phyloP scores from a whole-genome alignment of 2,329 filamentous ascomycete genomes.

The Fusarium sp. region DNA sequence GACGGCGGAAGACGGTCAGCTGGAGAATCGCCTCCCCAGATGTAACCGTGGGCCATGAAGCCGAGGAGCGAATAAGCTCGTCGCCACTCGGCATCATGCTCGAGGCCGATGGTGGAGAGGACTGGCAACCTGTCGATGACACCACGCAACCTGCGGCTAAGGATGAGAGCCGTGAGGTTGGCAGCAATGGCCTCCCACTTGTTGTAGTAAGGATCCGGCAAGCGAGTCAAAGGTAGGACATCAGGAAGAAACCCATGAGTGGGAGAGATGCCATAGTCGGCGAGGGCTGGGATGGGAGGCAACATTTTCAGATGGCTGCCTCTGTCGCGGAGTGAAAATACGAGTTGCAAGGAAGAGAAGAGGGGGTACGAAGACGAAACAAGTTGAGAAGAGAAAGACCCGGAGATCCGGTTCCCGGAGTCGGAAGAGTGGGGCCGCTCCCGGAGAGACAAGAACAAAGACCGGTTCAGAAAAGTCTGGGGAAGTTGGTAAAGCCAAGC shows the following conservation, averaged over 20 bases:
- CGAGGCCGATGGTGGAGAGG: slow-evolving; percentile 83
- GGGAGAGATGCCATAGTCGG: slow-evolving; percentile 84
- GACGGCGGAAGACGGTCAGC: slow-evolving; percentile 82
- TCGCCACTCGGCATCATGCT: slow-evolving; percentile 90
- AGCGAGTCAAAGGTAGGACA: slow-evolving; percentile 79
- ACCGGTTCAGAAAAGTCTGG: slow-evolving; percentile 4
- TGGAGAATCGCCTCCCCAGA: slow-evolving; percentile 92
- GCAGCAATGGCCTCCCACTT: slow-evolving; percentile 91
- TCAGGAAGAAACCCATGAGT: slow-evolving; percentile 89
- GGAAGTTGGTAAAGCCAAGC: slow-evolving; percentile 18
- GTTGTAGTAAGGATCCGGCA: slow-evolving; percentile 92
- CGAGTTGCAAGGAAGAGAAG: slow-evolving; percentile 1
- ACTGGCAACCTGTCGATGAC: slow-evolving; percentile 85
- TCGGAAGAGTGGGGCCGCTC: slow-evolving; percentile 40
- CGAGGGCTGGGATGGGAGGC: slow-evolving; percentile 71
- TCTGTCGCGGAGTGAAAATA: neutral
- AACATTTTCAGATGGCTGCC: slow-evolving; percentile 54
- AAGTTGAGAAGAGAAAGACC: slow-evolving; percentile 16
- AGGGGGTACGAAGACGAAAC: slow-evolving; percentile 1
- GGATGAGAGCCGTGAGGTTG: slow-evolving; percentile 87
- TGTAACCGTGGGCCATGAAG: slow-evolving; percentile 94
- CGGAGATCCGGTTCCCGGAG: slow-evolving; percentile 31
- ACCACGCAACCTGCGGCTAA: slow-evolving; percentile 84
- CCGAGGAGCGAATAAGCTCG: slow-evolving; percentile 90
- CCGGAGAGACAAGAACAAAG: slow-evolving; percentile 18